Evolutionary conservation across 2,329 filamentous ascomycete genomes (phyloP).

Genomic region (Eutypa lata): DNA sequence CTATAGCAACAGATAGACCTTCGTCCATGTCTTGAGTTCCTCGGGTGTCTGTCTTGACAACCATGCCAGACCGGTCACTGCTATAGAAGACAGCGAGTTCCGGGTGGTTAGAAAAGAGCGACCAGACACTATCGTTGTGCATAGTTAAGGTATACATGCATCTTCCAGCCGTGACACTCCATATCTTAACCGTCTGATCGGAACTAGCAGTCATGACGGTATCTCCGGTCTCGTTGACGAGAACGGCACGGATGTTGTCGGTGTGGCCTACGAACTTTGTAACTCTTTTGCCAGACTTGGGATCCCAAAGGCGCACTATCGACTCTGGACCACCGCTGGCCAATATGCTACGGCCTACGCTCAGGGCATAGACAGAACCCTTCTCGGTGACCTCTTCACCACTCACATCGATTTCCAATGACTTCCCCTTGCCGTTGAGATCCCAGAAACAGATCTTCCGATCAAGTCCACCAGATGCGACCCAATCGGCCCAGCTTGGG

Average conservation of each 20-base stretch:
- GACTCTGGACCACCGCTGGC: constrained; percentile 94
- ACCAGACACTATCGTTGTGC: constrained; percentile 99
- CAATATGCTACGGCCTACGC: constrained; percentile 74
- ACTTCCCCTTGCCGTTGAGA: constrained; percentile 80
- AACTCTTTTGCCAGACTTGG: constrained; percentile 80
- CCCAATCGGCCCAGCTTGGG: constrained; percentile 71
- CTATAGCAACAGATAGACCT: constrained; percentile 83
- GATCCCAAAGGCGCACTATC: constrained; percentile 88
- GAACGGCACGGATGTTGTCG: constrained; percentile 86
- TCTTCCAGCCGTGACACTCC: constrained; percentile 90
- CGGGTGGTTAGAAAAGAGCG: constrained; percentile 83
- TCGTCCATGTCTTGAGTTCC: constrained; percentile 73
- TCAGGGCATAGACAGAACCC: constrained; percentile 90
- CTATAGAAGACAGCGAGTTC: constrained; percentile 90
- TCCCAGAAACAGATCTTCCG: constrained; percentile 94
- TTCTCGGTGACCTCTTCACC: constrained; percentile 85
- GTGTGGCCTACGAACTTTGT: constrained; percentile 97
- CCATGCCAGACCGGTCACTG: constrained; percentile 82
- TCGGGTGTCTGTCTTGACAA: constrained; percentile 94
- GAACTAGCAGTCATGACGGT: constrained; percentile 92
- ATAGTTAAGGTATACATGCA: constrained; percentile 99
- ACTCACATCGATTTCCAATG: constrained; percentile 78
- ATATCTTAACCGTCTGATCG: constrained; percentile 96
- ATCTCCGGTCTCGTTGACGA: constrained; percentile 85
- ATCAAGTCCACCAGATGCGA: constrained; percentile 90